Evolutionary conservation across 2,329 filamentous ascomycete species (phyloP).

Genomic region (Ophiostoma himal-ulmi): DNA sequence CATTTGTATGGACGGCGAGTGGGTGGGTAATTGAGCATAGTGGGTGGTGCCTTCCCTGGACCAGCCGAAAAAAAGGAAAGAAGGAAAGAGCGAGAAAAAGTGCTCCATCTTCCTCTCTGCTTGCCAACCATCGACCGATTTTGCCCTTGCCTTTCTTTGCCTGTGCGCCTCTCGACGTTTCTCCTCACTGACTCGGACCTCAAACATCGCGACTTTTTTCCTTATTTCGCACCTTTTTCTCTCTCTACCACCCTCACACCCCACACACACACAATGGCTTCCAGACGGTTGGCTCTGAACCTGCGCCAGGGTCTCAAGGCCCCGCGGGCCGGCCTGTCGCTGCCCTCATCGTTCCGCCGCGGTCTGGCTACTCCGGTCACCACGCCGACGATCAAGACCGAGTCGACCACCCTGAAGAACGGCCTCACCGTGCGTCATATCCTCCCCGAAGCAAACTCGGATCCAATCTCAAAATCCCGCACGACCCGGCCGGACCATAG

Average conservation of each 20-base stretch:
- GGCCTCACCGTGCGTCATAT: slow-evolving; percentile 71
- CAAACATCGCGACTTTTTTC: slow-evolving; percentile 29
- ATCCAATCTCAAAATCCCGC: background rate
- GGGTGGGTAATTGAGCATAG: slow-evolving; percentile 1
- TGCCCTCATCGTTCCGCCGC: slow-evolving; percentile 71
- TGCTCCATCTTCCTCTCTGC: slow-evolving; percentile 13
- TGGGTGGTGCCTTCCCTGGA: slow-evolving; percentile 18
- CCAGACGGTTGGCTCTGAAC: slow-evolving; percentile 93
- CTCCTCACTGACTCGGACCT: background rate
- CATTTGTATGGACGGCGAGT: slow-evolving; percentile 3
- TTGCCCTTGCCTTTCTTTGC: slow-evolving; percentile 11
- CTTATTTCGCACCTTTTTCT: background rate
- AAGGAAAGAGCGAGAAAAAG: slow-evolving; percentile 20
- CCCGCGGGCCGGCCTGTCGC: slow-evolving; percentile 70
- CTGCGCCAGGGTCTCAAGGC: slow-evolving; percentile 84
- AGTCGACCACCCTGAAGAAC: slow-evolving; percentile 95
- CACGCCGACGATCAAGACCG: slow-evolving; percentile 63
- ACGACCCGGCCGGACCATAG: background rate
- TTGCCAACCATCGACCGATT: slow-evolving; percentile 18
- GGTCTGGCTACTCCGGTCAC: slow-evolving; percentile 82
- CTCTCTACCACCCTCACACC: background rate
- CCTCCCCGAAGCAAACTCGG: slow-evolving; percentile 24
- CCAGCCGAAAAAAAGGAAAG: slow-evolving; percentile 21
- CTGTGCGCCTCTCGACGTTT: background rate
- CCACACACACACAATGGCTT: slow-evolving; percentile 57